Conservation (phyloP, 73 alveolate species). For the Breviolum minutum region DNA sequence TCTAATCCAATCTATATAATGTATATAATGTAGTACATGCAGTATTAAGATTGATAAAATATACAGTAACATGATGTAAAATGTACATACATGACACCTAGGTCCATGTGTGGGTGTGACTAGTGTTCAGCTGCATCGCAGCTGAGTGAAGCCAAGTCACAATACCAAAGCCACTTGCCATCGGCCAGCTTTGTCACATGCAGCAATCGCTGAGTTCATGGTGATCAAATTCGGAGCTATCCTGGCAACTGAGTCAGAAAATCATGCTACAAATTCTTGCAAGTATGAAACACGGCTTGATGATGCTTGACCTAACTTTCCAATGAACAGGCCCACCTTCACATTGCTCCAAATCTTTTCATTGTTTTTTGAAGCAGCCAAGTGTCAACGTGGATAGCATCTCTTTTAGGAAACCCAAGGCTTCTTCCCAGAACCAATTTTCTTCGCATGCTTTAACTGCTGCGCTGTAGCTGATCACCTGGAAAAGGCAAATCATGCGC, state of each 20-base stretch:
- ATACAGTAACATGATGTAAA: too few species aligned
- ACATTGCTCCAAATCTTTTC: too few species aligned
- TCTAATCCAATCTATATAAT: too few species aligned
- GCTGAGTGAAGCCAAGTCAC: slow-evolving; percentile 7
- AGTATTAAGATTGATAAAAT: too few species aligned
- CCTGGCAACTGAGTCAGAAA: background rate
- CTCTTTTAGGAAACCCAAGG: background rate
- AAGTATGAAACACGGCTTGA: too few species aligned
- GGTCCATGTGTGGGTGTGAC: background rate
- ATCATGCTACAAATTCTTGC: too few species aligned
- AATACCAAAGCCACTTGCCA: slow-evolving; percentile 44
- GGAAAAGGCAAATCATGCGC: too few species aligned
- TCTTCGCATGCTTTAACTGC: slow-evolving; percentile 76
- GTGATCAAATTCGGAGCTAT: slow-evolving; percentile 54
- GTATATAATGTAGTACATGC: too few species aligned
- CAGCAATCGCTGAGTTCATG: slow-evolving; percentile 45
- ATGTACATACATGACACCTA: too few species aligned
- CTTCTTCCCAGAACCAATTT: slow-evolving; percentile 77
- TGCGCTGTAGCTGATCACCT: slow-evolving; percentile 86
- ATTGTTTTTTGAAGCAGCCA: background rate
- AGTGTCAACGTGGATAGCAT: slow-evolving; percentile 13
- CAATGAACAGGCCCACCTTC: too few species aligned
- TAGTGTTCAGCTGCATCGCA: background rate
- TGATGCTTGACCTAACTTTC: too few species aligned
- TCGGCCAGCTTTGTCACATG: slow-evolving; percentile 84